Percentiles rank a stretch among this genome's conserved stretches.
These are phyloP conservation scores for Craspedostauros australis DNA, from an alignment of 108 stramenopile genomes.

Conservation along the genomic window DNA sequence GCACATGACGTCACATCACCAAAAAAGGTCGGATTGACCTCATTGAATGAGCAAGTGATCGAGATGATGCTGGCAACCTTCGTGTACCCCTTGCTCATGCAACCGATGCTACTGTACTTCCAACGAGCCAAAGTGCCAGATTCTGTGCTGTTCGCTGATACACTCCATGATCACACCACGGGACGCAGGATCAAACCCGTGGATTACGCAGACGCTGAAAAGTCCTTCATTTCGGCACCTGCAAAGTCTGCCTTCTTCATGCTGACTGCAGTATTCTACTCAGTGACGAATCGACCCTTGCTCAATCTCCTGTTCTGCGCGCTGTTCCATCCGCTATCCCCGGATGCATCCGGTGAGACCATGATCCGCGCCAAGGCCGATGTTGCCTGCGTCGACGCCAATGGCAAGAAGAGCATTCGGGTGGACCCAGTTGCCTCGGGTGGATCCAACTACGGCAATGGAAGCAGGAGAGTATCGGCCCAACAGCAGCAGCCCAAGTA, in stretches of 20 bases:
- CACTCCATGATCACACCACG: constrained; percentile 11
- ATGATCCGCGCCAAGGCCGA: constrained; percentile 50
- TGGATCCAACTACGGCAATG: constrained; percentile 7
- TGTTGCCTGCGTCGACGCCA: constrained; percentile 34
- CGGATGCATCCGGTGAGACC: constrained; percentile 51
- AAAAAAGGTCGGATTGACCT: constrained; percentile 72
- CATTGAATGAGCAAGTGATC: constrained; percentile 82
- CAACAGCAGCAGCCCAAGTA: constrained; percentile 16
- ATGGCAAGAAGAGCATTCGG: constrained; percentile 28
- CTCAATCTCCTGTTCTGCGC: constrained; percentile 59
- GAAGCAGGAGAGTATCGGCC: constrained; percentile 4
- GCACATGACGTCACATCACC: too few relatives aligned
- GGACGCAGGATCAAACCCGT: constrained; percentile 15
- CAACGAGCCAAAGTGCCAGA: constrained; percentile 35
- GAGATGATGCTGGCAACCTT: constrained; percentile 90
- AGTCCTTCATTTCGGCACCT: constrained; percentile 49
- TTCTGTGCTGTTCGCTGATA: constrained; percentile 27
- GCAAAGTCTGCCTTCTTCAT: constrained; percentile 80
- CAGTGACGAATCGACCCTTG: constrained; percentile 58
- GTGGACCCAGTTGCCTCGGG: constrained; percentile 15
- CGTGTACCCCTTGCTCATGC: constrained; percentile 77
- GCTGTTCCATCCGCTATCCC: constrained; percentile 74
- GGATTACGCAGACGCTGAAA: constrained; percentile 19
- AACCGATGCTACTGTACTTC: constrained; percentile 67
- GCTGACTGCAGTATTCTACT: constrained; percentile 60